phyloP scores from a whole-genome alignment of 148 eudicot species.

The Oxyria digyna region DNA sequence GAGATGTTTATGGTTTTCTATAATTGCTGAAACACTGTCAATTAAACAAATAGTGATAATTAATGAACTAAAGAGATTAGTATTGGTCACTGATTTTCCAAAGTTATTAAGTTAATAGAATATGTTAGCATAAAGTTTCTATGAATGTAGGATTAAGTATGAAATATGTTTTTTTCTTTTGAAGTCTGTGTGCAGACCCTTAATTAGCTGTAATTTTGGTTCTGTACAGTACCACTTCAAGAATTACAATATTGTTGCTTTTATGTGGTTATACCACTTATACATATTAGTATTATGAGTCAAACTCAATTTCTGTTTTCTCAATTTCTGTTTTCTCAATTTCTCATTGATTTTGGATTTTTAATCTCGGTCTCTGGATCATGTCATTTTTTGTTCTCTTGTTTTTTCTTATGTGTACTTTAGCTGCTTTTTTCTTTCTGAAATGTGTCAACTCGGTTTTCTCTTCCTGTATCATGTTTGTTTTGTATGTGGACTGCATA shows the following conservation, averaged over 20 bases:
- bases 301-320: neutral
- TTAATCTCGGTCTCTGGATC: neutral
- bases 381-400: neutral
- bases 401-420: neutral
- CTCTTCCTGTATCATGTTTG: neutral
- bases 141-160: neutral
- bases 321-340: neutral
- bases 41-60: neutral
- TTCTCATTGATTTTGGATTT: neutral
- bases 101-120: neutral
- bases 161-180: neutral
- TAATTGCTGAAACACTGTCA: neutral
- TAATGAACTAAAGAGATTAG: neutral
- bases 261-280: neutral
- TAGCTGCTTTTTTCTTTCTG: neutral
- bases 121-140: neutral
- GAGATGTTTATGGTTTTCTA: neutral
- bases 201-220: neutral
- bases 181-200: neutral
- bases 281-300: neutral
- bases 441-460: neutral
- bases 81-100: neutral
- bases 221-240: neutral
- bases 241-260: neutral
- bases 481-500: neutral